phyloP scores from a whole-genome alignment of 805 yeast genomes.

The Blastobotrys parvus region DNA sequence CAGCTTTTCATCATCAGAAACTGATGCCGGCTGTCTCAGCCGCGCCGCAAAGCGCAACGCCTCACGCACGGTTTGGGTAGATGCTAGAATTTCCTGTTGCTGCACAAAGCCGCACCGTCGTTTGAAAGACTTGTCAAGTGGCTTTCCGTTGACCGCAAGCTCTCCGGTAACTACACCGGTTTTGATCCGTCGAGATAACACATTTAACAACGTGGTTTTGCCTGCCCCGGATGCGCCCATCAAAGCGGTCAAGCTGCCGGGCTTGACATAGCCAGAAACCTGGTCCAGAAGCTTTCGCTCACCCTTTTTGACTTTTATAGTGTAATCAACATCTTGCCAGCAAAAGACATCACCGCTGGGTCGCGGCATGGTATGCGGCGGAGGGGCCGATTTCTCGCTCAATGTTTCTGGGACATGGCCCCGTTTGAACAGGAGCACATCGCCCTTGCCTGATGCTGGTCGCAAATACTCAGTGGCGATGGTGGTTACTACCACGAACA shows the following conservation, averaged over 20 bases:
- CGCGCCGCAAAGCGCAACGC: conserved; percentile 62
- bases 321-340: conserved; percentile 56
- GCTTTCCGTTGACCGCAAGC: conserved; percentile 60
- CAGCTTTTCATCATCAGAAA: conserved; percentile 47
- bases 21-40: conserved; percentile 52
- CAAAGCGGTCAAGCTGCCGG: conserved; percentile 71
- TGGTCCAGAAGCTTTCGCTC: conserved; percentile 34
- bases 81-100: conserved; percentile 65
- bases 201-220: conserved; percentile 67
- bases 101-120: conserved; percentile 67
- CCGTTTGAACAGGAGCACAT: conserved; percentile 24
- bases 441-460: conserved; percentile 25
- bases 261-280: conserved; percentile 66
- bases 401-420: conserved; percentile 29
- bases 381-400: too few species aligned
- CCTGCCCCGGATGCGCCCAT: conserved; percentile 91
- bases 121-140: conserved; percentile 50
- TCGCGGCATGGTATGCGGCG: too few species aligned
- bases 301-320: conserved; percentile 36
- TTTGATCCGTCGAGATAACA: conserved; percentile 60
- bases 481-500: conserved; percentile 26
- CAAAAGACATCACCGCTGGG: conserved; percentile 37
- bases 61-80: conserved; percentile 60
- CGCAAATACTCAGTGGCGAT: conserved; percentile 28
- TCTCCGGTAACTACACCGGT: conserved; percentile 67